Base-by-base conservation (phyloP, 768 basidiomycete species). In the Podaxis pistillaris region DNA sequence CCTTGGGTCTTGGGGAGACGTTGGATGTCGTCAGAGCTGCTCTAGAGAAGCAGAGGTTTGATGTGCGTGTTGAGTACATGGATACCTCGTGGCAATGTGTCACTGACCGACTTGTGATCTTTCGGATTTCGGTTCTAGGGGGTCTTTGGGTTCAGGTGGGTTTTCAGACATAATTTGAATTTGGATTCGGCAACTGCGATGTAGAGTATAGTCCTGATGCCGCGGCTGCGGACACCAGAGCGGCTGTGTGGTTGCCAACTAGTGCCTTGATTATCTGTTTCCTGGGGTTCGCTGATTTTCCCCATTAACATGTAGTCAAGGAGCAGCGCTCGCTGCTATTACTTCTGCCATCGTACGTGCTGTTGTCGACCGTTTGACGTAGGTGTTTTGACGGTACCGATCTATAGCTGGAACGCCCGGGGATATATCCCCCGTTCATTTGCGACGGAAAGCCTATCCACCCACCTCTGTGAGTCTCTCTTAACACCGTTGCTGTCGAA, bases 261-360 rank as follows among this genome's bases (percentile, higher is more conserved):
- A 44, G 51, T 46, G 24, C 41, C 44, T 41, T 41, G 36, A 24
- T 28, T n/a, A 33, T 44, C 7, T 50, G 5, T 36, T 47, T 44
- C 13, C 28, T 26, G 8, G 28, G n/a, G 57, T 37, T 68, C 60
- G 30, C 41, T 46, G 50, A 40, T 63, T 33, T 40, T 36, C 40
- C 13, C 12, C 24, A 13, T 15, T 28, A 2, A 22, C 58, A 15
- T 37, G 55, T 64, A 90, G 90, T 64, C 93, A 94, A 75, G 92
- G 92, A 15, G 92, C 89, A 15, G 85, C 84, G 3, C 80, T 93
- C 74, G 93, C 90, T 36, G 88, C 84, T 8, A 68, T 93, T 38
- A 76, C 93, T 24, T 74, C 88, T 30, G 87, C 90, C 24, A 71
- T 93, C 71, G 91, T 93, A 64, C 38, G 86, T 76, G 17, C 41